Evolutionary conservation across 148 eudicot genomes (phyloP), one percentile per base, ranked within the genome.

Genomic region (Cornus kousa): DNA sequence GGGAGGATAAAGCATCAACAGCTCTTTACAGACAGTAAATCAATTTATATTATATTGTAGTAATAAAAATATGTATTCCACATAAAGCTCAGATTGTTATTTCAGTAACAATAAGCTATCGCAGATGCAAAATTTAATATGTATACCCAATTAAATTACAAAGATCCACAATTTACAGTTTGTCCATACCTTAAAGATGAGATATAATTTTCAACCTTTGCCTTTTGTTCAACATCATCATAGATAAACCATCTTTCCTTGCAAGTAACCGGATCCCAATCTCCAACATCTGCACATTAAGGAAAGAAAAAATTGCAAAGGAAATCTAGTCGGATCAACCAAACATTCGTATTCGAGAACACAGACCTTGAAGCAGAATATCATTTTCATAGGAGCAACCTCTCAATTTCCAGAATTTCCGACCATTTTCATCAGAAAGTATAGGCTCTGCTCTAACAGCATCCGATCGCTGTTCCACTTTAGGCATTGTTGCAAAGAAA

Each of bases 341-440:
- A 55, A 37, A 57, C 5, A 24, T 4, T 9, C 23, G 28, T 12
- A 28, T 6, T 74, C 7, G n/a, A 28, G 40, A 40, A 28, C 48
- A 32, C 71, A 74, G 43, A 82, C 85, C 85, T 74, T 82, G 85
- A 69, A 82, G 74, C 70, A 82, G 67, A n/a, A 83, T 37, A 39
- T 70, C 70, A 17, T 64, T 71, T 70, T 71, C 46, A 14, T 67
- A 32, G 33, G 68, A 64, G 68, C 75, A 53, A 73, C 85, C 73
- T 83, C 73, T 79, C 70, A 74, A 66, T 70, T 83, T 83, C 85
- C 85, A 83, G 79, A 79, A 74, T 32, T 70, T 75, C 46, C 73
- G 78, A 65, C 82, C 82, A 33, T 70, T 64, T 62, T 57, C 67
- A 75, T 79, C 85, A 24, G 76, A 59, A 64, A 83, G 75, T 28